Evolutionary conservation across 1,139 yeast genomes (phyloP).

Genomic region (Casaregolazyma lundiana): DNA sequence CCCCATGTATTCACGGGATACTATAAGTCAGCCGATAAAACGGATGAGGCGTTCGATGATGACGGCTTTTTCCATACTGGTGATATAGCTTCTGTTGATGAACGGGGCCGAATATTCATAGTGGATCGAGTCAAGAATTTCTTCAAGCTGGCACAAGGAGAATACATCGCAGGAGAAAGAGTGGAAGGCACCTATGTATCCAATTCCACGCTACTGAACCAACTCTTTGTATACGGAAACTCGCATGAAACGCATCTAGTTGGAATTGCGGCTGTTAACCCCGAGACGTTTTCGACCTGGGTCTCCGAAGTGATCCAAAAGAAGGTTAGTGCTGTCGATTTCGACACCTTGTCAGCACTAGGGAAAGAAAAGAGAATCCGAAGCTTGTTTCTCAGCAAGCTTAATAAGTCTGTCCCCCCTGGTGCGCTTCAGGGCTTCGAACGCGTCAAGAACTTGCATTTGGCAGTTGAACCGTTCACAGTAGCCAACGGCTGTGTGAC

Average conservation of each 20-base stretch:
- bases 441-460: conserved; percentile 54
- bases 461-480: conserved; percentile 64
- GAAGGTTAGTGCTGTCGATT: conserved; percentile 25
- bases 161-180: conserved; percentile 74
- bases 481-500: conserved; percentile 61
- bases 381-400: conserved; percentile 27
- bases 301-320: conserved; percentile 25
- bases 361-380: conserved; percentile 32
- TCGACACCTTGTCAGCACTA: conserved; percentile 28
- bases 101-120: conserved; percentile 53
- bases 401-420: conserved; percentile 31
- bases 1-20: conserved; percentile 60
- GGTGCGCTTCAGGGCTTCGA: conserved; percentile 51
- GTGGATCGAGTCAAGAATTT: conserved; percentile 77
- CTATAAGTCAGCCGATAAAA: conserved; percentile 53
- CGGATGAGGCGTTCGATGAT: conserved; percentile 48
- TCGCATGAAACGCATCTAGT: conserved; percentile 56
- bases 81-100: conserved; percentile 58
- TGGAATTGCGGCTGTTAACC: conserved; percentile 61
- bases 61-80: conserved; percentile 80
- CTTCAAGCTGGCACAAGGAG: conserved; percentile 79
- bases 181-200: conserved; percentile 63
- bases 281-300: conserved; percentile 32
- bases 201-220: conserved; percentile 47
- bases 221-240: conserved; percentile 67